Conservation (phyloP, 768 basidiomycete species). For the Mycena alexandri region DNA sequence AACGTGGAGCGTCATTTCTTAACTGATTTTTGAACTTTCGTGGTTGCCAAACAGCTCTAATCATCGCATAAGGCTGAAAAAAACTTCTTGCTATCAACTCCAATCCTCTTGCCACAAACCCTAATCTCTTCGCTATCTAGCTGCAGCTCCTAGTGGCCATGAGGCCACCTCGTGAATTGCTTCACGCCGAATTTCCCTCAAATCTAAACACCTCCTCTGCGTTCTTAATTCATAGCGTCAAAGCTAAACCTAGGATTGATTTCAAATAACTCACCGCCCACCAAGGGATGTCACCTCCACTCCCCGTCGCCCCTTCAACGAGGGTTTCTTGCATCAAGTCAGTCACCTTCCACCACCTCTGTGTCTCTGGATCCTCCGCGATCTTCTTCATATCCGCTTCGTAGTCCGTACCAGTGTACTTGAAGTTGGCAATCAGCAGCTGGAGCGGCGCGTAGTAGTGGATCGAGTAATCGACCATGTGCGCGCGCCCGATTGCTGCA, state of each 20-base stretch:
- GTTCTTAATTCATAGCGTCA: slow-evolving; percentile 46
- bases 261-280: slow-evolving; percentile 62
- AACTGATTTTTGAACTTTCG: too few relatives aligned
- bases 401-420: slow-evolving; percentile 77
- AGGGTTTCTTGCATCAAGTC: slow-evolving; percentile 86
- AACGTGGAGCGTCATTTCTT: too few relatives aligned
- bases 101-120: too few relatives aligned
- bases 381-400: slow-evolving; percentile 75
- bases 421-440: slow-evolving; percentile 84
- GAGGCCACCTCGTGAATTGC: too few relatives aligned
- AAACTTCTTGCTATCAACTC: too few relatives aligned
- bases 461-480: slow-evolving; percentile 84
- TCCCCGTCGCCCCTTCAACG: slow-evolving; percentile 76
- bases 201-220: slow-evolving; percentile 80
- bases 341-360: slow-evolving; percentile 82
- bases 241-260: not conserved
- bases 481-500: slow-evolving; percentile 67
- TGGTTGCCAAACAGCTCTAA: too few relatives aligned
- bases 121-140: too few relatives aligned
- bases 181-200: slow-evolving; percentile 53
- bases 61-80: too few relatives aligned
- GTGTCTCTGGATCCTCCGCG: slow-evolving; percentile 76
- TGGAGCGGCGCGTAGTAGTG: slow-evolving; percentile 71
- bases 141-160: too few relatives aligned
- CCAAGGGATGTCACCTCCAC: slow-evolving; percentile 78